Conservation (phyloP, 345 rosid genomes). For the Tarenaya hassleriana region DNA sequence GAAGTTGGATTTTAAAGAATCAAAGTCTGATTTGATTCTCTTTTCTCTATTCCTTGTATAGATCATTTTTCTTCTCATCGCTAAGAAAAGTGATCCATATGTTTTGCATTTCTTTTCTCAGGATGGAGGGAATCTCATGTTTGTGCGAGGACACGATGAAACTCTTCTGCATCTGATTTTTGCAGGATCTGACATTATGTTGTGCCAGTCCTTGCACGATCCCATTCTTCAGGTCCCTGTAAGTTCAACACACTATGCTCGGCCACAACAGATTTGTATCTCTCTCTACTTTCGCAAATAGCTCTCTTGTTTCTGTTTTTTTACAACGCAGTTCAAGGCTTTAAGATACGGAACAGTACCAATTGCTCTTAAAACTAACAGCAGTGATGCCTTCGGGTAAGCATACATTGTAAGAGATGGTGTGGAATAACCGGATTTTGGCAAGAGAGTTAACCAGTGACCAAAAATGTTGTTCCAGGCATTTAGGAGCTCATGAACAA, state of each 20-base stretch:
- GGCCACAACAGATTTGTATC: not conserved
- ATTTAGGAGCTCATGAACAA: conserved; percentile 28
- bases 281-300: not conserved
- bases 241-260: conserved; percentile 23
- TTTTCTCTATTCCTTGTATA: not conserved
- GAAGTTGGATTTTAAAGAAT: too few species aligned
- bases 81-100: conserved; percentile 8
- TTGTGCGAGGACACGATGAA: conserved; percentile 38
- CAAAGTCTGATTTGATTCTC: not conserved
- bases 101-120: conserved; percentile 12
- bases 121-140: conserved; percentile 43
- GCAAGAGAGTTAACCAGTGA: not conserved
- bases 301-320: not conserved
- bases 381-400: conserved; percentile 38
- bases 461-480: conserved; percentile 21
- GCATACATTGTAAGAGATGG: not conserved
- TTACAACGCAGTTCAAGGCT: conserved; percentile 58
- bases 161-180: conserved; percentile 43
- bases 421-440: not conserved
- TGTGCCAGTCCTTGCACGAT: conserved; percentile 48
- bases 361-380: conserved; percentile 29
- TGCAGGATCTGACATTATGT: conserved; percentile 62
- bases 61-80: conserved; percentile 3
- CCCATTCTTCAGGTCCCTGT: conserved; percentile 62
- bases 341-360: conserved; percentile 68